Evolutionary conservation across 768 basidiomycete species (phyloP), one percentile per base, ranked within the genome.

Genomic region (Serendipita sp.): DNA sequence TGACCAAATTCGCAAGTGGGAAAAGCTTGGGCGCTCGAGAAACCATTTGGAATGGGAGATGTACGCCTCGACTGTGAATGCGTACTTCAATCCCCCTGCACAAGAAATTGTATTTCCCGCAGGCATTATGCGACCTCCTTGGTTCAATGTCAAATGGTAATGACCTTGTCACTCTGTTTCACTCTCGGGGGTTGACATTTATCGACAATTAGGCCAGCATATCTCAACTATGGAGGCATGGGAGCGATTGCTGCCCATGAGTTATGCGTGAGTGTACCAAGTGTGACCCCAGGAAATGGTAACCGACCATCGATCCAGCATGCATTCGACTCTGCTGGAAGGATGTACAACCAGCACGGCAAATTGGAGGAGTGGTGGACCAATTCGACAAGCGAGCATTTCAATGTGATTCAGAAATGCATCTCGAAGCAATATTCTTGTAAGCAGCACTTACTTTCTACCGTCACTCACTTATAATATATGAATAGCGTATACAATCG

Each of bases 281-380:
- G 5, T 9, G 38, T 14, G 20, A 48, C 7, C 9, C n/a, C n/a
- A 48, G 7, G n/a, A n/a, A 20, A n/a, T n/a, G 45, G n/a, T 48
- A n/a, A 48, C 45, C 5, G n/a, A 48, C 20, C 20, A 48, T 5
- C 20, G 9, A n/a, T n/a, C 16, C 60, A 93, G 86, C 90, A 93
- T 68, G 89, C 89, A 1, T 93, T 94, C 68, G 93, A 94, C 72
- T 89, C 90, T 60, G 81, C 88, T 61, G 94, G 93, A 5, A 78
- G 89, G 60, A 76, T 93, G 67, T 99, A 94, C 71, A 93, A 97
- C 71, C 86, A 90, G 70, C 74, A 86, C 42, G 96, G 95, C 60
- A 86, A 86, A 72, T 75, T 93, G 13, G 83, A 87, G 63, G 78
- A 92, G 68, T 97, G 93, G 93, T 97, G 93, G 93, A 86, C 89